A percentile compares a stretch with the other conserved stretches of the same genome.
phyloP scores from a whole-genome alignment of 495 filamentous ascomycete genomes.

The Xanthoparmelia taractica region DNA sequence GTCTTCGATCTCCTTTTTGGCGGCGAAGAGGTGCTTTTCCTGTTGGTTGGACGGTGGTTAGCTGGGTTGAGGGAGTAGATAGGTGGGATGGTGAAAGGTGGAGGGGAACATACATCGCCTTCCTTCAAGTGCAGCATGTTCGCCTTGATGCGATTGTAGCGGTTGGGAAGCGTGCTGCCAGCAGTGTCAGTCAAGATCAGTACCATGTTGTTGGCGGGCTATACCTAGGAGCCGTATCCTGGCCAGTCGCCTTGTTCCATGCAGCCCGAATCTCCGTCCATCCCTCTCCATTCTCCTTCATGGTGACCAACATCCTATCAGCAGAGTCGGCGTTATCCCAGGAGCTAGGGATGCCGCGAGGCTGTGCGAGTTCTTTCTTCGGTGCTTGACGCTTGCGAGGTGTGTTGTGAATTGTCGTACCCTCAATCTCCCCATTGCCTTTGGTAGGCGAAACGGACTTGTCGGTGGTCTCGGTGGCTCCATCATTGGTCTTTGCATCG shows the following conservation, averaged over 20 bases:
- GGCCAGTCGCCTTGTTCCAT: constrained; percentile 20
- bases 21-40: constrained; percentile 10
- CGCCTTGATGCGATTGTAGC: constrained; percentile 20
- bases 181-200: background rate
- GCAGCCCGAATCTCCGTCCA: constrained; percentile 19
- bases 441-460: background rate
- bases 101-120: constrained; percentile 20
- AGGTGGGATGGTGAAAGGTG: background rate
- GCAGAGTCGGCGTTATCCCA: constrained; percentile 19
- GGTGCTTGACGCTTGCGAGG: constrained; percentile 12
- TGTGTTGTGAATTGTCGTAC: background rate
- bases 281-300: constrained; percentile 17
- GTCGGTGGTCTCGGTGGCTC: background rate
- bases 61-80: background rate
- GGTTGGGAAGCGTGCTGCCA: constrained; percentile 19
- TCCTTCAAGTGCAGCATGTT: constrained; percentile 22
- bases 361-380: background rate
- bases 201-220: background rate
- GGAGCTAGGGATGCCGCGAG: constrained; percentile 13
- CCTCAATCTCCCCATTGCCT: background rate
- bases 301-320: constrained; percentile 21
- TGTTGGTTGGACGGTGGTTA: background rate
- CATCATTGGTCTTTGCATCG: background rate
- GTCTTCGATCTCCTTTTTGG: constrained; percentile 14
- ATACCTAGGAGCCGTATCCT: constrained; percentile 17